These are phyloP conservation scores for Volvox carteri DNA, from an alignment of 163 green algal species.

Conservation along the genomic window DNA sequence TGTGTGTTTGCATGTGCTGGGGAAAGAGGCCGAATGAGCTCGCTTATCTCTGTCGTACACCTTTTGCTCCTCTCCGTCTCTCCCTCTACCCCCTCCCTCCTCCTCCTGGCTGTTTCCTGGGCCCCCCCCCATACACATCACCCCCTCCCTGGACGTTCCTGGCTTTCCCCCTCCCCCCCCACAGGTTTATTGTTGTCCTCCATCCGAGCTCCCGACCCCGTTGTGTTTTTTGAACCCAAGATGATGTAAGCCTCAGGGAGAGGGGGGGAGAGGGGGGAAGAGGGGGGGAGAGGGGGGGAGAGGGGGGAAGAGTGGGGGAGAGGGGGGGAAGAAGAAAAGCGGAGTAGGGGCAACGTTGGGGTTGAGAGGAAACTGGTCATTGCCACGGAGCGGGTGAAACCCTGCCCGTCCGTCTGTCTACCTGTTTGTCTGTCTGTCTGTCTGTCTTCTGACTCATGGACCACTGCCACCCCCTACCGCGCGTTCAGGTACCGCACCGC, in stretches of 20 bases:
- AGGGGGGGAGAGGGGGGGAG: neutral
- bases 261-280: neutral
- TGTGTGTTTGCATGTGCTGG: neutral
- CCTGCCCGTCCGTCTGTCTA: no score
- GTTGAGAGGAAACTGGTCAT: no score
- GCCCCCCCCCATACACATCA: no score
- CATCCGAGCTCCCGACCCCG: constrained; percentile 87
- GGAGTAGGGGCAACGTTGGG: no score
- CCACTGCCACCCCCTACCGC: neutral
- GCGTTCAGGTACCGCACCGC: constrained; percentile 81
- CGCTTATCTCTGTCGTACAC: no score
- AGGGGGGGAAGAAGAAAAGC: neutral
- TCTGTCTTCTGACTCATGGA: no score
- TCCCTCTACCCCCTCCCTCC: neutral
- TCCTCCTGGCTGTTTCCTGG: no score
- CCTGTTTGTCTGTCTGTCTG: no score
- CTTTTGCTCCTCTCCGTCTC: neutral
- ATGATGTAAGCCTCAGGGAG: constrained; percentile 70
- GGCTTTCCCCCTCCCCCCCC: neutral
- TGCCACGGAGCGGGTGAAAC: no score
- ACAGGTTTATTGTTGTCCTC: constrained; percentile 87
- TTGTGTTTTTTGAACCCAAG: constrained; percentile 96
- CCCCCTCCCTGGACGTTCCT: no score
- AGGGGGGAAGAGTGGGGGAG: neutral
- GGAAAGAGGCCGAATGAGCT: no score